Conservation (phyloP, 176 grass and related monocot genomes). For the Juncus effusus region DNA sequence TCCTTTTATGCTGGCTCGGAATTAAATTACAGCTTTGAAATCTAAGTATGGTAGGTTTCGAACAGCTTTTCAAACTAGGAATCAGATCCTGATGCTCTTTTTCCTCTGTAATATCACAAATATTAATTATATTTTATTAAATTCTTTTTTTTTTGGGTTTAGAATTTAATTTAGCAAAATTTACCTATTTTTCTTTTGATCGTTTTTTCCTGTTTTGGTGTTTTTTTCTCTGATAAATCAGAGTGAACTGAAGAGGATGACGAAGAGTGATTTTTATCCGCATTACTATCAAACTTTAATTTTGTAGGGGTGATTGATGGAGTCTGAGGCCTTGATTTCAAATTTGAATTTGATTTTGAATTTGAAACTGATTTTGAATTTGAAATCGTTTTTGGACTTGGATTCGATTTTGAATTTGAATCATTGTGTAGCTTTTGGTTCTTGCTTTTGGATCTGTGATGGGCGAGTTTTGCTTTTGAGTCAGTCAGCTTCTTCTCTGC, state of each 20-base stretch:
- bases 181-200: conserved; percentile 61
- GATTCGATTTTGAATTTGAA: conserved; percentile 7
- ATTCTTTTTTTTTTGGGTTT: too few relatives aligned
- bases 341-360: conserved; percentile 10
- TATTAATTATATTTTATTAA: neutral
- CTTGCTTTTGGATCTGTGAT: conserved; percentile 20
- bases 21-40: conserved; percentile 49
- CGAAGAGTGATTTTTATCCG: conserved; percentile 11
- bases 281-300: conserved; percentile 24
- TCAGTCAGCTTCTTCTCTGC: conserved; percentile 55
- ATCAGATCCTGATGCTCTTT: conserved; percentile 76
- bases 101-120: conserved; percentile 41
- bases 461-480: conserved; percentile 37
- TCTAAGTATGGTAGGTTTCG: conserved; percentile 43
- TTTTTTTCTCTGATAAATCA: conserved; percentile 2
- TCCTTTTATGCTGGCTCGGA: conserved; percentile 78
- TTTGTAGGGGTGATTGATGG: conserved; percentile 2
- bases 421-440: neutral
- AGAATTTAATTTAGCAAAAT: neutral
- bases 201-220: conserved; percentile 47
- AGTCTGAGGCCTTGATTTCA: neutral
- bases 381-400: neutral
- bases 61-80: conserved; percentile 42
- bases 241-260: conserved; percentile 24
- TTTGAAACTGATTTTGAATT: neutral